These are phyloP conservation scores for Paraconiothyrium brasiliense DNA, from an alignment of 2,329 filamentous ascomycete genomes.

Conservation along the genomic window DNA sequence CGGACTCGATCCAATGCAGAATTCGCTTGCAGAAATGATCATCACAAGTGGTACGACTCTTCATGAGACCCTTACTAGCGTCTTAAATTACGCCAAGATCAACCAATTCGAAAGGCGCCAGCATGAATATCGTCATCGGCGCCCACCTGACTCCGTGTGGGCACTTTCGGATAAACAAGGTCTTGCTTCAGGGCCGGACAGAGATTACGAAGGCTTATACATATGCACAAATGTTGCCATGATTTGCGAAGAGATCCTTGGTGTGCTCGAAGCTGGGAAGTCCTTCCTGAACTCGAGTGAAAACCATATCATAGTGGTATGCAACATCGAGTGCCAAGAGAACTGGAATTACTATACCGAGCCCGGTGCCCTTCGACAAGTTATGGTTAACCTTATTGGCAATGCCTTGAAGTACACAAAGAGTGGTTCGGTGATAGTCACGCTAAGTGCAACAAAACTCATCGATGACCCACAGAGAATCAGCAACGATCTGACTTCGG, in stretches of 20 bases:
- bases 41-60: conserved; percentile 15
- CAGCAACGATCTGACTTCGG: no score
- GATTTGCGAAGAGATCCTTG: no score
- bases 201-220: conserved; percentile 25
- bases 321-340: conserved; percentile 14
- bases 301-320: conserved; percentile 13
- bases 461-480: conserved; percentile 1
- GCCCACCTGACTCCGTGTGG: conserved; percentile 19
- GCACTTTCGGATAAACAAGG: conserved; percentile 18
- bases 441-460: neutral
- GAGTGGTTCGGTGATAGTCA: conserved; percentile 15
- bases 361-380: conserved; percentile 17
- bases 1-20: conserved; percentile 13
- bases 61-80: conserved; percentile 20
- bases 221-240: conserved; percentile 11
- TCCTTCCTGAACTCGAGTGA: no score
- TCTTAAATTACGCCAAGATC: conserved; percentile 18
- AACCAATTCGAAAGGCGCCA: conserved; percentile 10
- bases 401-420: conserved; percentile 20
- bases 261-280: conserved; percentile 8
- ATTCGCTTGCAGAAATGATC: conserved; percentile 11
- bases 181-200: conserved; percentile 18
- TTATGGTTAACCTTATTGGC: conserved; percentile 17
- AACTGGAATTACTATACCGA: conserved; percentile 19
- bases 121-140: conserved; percentile 21